Percentiles rank a stretch among this genome's conserved stretches.
Conservation (phyloP, 1,284 basidiomycete genomes). For the Athelia psychrophila region DNA sequence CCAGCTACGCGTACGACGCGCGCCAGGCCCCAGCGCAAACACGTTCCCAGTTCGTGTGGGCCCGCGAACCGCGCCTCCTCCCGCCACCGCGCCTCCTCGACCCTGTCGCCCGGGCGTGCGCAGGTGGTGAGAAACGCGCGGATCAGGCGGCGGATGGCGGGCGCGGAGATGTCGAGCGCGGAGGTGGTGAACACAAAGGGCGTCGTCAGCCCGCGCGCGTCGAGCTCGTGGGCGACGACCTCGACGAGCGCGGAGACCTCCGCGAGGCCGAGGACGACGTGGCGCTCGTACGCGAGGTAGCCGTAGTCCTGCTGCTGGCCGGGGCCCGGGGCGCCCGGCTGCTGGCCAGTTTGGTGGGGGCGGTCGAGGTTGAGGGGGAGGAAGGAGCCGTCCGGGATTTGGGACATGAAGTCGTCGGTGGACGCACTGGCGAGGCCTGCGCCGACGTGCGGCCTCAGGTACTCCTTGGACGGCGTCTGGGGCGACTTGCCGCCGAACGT, state of each 20-base stretch:
- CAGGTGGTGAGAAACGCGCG: constrained; percentile 69
- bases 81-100: constrained; percentile 58
- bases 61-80: constrained; percentile 81
- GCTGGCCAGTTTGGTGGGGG: constrained; percentile 19
- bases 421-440: background rate
- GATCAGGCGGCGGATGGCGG: constrained; percentile 72
- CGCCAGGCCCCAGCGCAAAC: constrained; percentile 81
- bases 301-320: constrained; percentile 57
- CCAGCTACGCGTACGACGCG: constrained; percentile 65
- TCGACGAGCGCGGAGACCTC: constrained; percentile 71
- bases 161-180: constrained; percentile 78
- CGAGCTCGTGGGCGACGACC: constrained; percentile 70
- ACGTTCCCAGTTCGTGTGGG: constrained; percentile 85
- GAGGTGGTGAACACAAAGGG: constrained; percentile 87
- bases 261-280: constrained; percentile 74
- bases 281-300: constrained; percentile 66
- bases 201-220: constrained; percentile 74
- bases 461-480: constrained; percentile 18
- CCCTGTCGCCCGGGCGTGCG: constrained; percentile 35
- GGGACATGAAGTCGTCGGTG: constrained; percentile 24
- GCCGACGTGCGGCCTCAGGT: constrained; percentile 30
- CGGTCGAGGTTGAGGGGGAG: constrained; percentile 55
- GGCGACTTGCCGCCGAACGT: constrained; percentile 11
- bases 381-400: constrained; percentile 63
- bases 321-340: constrained; percentile 14